Conservation (phyloP, 345 rosid species). For the Sisymbrium irio region DNA sequence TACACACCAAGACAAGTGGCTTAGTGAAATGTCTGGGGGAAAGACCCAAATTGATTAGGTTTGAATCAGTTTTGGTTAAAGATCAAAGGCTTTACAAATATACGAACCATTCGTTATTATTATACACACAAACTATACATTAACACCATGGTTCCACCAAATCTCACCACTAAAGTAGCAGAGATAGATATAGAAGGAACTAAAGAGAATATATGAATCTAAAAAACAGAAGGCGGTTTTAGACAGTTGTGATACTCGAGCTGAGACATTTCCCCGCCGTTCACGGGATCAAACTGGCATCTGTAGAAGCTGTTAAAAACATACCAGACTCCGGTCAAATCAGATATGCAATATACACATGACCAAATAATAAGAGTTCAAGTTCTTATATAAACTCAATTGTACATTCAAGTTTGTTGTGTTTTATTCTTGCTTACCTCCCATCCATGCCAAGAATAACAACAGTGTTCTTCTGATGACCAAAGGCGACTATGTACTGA, state of each 20-base stretch:
- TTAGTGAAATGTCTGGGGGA: background rate
- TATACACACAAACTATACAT: slow-evolving; percentile 35
- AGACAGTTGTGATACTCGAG: slow-evolving; percentile 79
- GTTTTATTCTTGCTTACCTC: slow-evolving; percentile 46
- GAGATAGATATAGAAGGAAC: background rate
- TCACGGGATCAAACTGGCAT: slow-evolving; percentile 83
- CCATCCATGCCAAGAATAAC: slow-evolving; percentile 95
- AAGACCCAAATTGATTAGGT: background rate
- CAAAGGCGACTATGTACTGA: slow-evolving; percentile 82
- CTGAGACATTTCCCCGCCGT: slow-evolving; percentile 94
- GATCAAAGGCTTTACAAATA: background rate
- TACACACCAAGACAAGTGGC: background rate
- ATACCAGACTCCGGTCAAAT: too few relatives aligned
- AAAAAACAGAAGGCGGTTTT: slow-evolving; percentile 66
- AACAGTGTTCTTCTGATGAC: slow-evolving; percentile 84
- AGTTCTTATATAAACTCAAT: background rate
- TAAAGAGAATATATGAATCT: slow-evolving; percentile 3
- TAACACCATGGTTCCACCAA: slow-evolving; percentile 7
- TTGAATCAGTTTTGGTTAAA: background rate
- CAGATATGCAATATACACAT: too few relatives aligned
- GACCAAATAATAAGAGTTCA: background rate
- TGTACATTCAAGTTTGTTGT: too few relatives aligned
- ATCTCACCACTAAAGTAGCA: slow-evolving; percentile 17
- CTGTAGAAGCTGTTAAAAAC: slow-evolving; percentile 78
- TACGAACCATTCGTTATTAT: slow-evolving; percentile 7